Evolutionary conservation across 1,284 basidiomycete species (phyloP), one percentile per base, ranked within the genome.

Genomic region (Ceratobasidium sp.): DNA sequence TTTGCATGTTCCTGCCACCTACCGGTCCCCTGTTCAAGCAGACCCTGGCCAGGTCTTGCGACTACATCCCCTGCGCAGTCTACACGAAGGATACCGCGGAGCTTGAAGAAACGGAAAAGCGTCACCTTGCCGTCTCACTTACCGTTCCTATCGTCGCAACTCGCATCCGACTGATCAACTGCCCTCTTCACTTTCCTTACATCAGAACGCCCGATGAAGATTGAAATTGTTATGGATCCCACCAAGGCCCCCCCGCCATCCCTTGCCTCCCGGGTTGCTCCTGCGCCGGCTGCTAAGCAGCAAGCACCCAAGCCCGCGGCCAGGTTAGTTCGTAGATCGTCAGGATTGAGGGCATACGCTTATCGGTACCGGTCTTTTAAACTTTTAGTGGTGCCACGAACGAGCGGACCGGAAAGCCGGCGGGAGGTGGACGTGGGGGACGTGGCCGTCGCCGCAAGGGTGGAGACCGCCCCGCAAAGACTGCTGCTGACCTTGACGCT

Each of bases 201-300:
- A 51, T 48, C 86, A 98, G 96, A 96, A 88, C 94, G 94, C 80
- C 94, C 96, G 31, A 97, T 99, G 94, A 97, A 96, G 88, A 96
- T 99, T 78, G 97, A 99, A 87, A 95, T 99, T 77, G 91, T 98
- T 59, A 89, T 98, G 81, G 95, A 97, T 86, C 96, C 96, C 29
- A 87, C 91, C 69, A 89, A 89, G 71, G 87, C 90, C n/a, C 87
- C 88, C 5, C 87, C 92, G 9, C 79, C 84, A 22, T 84, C 90
- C 2, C 87, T 97, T 78, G 90, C 88, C 24, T 88, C 82, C 19
- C 82, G 84, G 53, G 83, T 85, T 48, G 85, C 81, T 1, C 87
- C 91, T 60, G 86, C 87, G 36, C 84, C 88, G n/a, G 83, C 84
- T 50, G 81, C 81, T 48, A 75, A 69, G 75, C 65, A 75, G 22